These are phyloP conservation scores for Teunomyces panamensis DNA, from an alignment of 805 yeast genomes.

Conservation along the genomic window DNA sequence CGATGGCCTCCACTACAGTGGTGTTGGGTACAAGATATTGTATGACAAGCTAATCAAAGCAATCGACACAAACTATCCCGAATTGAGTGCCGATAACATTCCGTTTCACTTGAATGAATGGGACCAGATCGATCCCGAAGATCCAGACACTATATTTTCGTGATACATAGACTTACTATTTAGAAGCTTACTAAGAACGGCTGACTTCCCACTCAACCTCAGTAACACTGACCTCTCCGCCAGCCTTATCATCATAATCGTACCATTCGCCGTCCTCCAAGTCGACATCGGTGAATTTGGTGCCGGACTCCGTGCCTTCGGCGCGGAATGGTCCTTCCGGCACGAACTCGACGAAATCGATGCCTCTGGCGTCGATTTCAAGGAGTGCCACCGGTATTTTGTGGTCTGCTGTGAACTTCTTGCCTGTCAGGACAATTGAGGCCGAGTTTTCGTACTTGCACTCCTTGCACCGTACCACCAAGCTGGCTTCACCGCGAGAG, in stretches of 20 bases:
- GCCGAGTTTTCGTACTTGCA: slow-evolving; percentile 51
- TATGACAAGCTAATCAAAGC: slow-evolving; percentile 40
- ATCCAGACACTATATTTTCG: too few relatives aligned
- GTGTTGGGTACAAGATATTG: slow-evolving; percentile 40
- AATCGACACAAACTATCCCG: slow-evolving; percentile 47
- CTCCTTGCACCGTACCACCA: slow-evolving; percentile 69
- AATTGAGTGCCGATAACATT: slow-evolving; percentile 41
- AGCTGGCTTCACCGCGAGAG: slow-evolving; percentile 80
- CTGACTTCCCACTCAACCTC: slow-evolving; percentile 65
- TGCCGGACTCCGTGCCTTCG: slow-evolving; percentile 48
- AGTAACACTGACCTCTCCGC: slow-evolving; percentile 75
- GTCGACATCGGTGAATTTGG: slow-evolving; percentile 63
- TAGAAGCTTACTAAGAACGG: neutral
- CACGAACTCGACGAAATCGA: slow-evolving; percentile 65
- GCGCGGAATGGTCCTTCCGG: slow-evolving; percentile 65
- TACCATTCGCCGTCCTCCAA: slow-evolving; percentile 85
- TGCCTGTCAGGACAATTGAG: slow-evolving; percentile 28
- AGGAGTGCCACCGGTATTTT: slow-evolving; percentile 49
- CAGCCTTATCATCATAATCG: slow-evolving; percentile 87
- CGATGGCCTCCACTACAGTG: neutral
- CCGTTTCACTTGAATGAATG: slow-evolving; percentile 36
- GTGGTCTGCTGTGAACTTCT: slow-evolving; percentile 36
- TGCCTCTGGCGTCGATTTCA: slow-evolving; percentile 82
- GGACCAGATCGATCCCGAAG: slow-evolving; percentile 24
- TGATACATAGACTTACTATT: too few relatives aligned